These are phyloP conservation scores for Casuarina glauca DNA, from an alignment of 306 rosid genomes.

Conservation along the genomic window DNA sequence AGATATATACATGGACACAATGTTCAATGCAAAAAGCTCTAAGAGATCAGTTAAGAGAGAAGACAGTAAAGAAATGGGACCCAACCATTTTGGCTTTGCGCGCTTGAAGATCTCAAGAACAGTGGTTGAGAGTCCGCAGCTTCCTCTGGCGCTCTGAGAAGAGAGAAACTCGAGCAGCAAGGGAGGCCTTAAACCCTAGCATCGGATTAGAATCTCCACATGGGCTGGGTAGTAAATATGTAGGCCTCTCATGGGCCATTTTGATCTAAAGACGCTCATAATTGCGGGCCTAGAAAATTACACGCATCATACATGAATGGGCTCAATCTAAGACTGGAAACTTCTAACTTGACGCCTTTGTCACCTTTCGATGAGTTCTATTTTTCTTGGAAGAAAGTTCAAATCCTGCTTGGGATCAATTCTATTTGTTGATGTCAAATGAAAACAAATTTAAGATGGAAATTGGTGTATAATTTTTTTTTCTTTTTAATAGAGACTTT, in stretches of 20 bases:
- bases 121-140: slow-evolving; percentile 22
- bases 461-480: too few relatives aligned
- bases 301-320: too few relatives aligned
- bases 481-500: too few relatives aligned
- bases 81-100: slow-evolving; percentile 30
- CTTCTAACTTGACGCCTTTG: too few relatives aligned
- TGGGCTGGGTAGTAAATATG: neutral
- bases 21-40: neutral
- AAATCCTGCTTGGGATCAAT: too few relatives aligned
- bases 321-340: too few relatives aligned
- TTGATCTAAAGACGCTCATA: neutral
- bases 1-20: too few relatives aligned
- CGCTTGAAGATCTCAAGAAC: slow-evolving; percentile 21
- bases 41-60: neutral
- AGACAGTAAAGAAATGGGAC: neutral
- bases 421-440: too few relatives aligned
- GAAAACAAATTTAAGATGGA: too few relatives aligned
- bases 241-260: neutral
- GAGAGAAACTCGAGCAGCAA: neutral
- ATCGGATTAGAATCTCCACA: neutral
- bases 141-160: neutral
- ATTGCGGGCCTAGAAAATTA: neutral
- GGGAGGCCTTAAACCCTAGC: slow-evolving; percentile 23
- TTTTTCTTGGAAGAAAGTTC: too few relatives aligned
- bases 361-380: too few relatives aligned